phyloP scores from a whole-genome alignment of 2,329 filamentous ascomycete species.

The Verticillium klebahnii region DNA sequence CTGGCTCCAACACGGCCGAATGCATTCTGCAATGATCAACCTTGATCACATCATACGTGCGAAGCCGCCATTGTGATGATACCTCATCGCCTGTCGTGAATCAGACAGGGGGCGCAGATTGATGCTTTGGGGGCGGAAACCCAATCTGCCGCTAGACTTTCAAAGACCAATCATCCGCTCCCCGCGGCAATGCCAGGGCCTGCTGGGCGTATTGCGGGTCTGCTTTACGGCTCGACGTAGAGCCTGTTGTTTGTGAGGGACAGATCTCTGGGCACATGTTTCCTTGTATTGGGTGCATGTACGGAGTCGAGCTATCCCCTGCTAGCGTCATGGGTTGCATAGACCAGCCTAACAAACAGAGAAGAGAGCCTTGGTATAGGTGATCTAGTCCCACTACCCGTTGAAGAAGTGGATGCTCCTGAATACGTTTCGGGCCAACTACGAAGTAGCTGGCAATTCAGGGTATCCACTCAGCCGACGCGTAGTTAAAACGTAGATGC shows the following conservation, averaged over 20 bases:
- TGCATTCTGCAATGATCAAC: not conserved
- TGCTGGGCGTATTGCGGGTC: not conserved
- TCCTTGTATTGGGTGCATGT: no score
- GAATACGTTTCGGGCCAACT: no score
- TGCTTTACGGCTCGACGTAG: not conserved
- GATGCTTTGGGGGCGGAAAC: no score
- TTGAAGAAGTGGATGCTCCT: no score
- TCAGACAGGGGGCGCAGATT: not conserved
- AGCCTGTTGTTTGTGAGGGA: not conserved
- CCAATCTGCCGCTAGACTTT: no score
- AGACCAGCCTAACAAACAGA: no score
- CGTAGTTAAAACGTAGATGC: conserved; percentile 44
- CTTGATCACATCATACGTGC: not conserved
- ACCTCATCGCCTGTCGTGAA: not conserved
- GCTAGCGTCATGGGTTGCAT: no score
- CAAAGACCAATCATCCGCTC: not conserved
- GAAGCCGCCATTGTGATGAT: not conserved
- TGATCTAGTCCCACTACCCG: no score
- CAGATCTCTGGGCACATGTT: not conserved
- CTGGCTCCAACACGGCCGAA: not conserved
- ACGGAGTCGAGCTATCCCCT: no score
- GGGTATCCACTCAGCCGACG: no score
- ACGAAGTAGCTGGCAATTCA: no score
- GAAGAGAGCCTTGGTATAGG: no score
- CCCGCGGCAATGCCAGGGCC: not conserved